Evolutionary conservation across 768 basidiomycete genomes (phyloP).

Genomic region (Crucibulum laeve): DNA sequence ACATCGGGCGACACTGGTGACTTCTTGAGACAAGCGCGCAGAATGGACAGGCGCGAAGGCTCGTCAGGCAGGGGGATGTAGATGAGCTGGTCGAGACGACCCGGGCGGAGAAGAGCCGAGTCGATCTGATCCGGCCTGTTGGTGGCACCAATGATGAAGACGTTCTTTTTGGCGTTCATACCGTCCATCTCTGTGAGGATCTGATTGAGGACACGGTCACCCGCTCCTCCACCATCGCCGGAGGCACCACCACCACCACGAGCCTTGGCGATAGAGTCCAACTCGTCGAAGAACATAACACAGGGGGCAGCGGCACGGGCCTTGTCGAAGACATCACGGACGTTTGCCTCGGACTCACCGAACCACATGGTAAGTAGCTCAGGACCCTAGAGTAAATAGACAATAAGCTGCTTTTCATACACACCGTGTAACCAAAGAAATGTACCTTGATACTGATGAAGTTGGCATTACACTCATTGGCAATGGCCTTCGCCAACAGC

Average conservation of each 20-base stretch:
- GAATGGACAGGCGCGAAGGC: constrained; percentile 83
- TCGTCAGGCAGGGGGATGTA: constrained; percentile 99
- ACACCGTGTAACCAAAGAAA: not conserved
- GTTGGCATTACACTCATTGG: constrained; percentile 99
- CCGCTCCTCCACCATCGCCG: constrained; percentile 93
- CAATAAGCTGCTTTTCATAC: constrained; percentile 9
- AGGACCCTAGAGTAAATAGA: constrained; percentile 57
- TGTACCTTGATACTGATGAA: constrained; percentile 96
- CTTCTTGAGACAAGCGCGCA: constrained; percentile 88
- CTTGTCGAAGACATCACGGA: constrained; percentile 99
- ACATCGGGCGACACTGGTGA: constrained; percentile 83
- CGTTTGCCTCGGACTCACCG: constrained; percentile 99
- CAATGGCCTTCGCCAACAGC: constrained; percentile 95
- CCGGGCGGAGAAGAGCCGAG: constrained; percentile 88
- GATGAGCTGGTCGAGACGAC: constrained; percentile 98
- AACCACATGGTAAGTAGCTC: constrained; percentile 99
- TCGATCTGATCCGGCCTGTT: constrained; percentile 97
- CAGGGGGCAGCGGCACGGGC: constrained; percentile 98
- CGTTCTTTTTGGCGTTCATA: constrained; percentile 98
- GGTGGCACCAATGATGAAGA: constrained; percentile 97
- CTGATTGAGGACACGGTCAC: constrained; percentile 97
- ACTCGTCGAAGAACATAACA: constrained; percentile 99
- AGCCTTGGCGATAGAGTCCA: constrained; percentile 98
- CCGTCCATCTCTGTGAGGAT: constrained; percentile 98
- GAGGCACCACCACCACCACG: constrained; percentile 78